Evolutionary conservation across 2,329 filamentous ascomycete genomes (phyloP), one percentile per base, ranked within the genome.

Genomic region (Colletotrichum sublineola): DNA sequence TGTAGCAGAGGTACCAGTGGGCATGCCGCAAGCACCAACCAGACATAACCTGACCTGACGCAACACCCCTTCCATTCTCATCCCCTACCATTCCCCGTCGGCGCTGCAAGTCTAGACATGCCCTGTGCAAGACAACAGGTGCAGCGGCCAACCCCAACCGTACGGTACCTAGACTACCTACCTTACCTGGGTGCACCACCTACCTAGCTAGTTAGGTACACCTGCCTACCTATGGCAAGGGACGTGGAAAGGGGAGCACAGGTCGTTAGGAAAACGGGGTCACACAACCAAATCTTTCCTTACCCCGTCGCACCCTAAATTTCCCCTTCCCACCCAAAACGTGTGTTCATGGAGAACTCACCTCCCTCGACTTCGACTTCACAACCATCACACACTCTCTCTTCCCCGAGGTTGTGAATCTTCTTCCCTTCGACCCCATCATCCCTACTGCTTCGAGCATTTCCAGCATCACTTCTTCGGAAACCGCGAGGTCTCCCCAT

Each of bases 251-350:
- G 48, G 66, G 60, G 33, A 63, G 48, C 36, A 67, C 64, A 48
- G 55, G 67, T 71, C 53, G 67, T 42, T 31, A 67, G 50, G 63
- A 63, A 62, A 70, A 73, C 48, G 57, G 63, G 63, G 71, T 71
- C 48, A 48, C 68, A 70, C 60, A 65, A 52, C 60, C 60, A 73
- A 71, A 73, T 71, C 70, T 73, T 71, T 71, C 46, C 56, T 44
- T 53, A 52, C 55, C 61, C 67, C 69, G 66, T 73, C 48, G 70
- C 62, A 72, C 68, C 68, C 73, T 63, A 75, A 75, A 73, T 73
- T 74, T 75, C 73, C 73, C 72, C 71, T 74, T 74, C 66, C 73
- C 71, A 73, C 68, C 71, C 63, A 71, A 71, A 67, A 63, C 71
- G 66, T 63, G 55, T 60, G 48, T 44, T 63, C 61, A 57, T 66